Evolutionary conservation across 148 eudicot genomes (phyloP).

Genomic region (Vaccinium vitisidaea): DNA sequence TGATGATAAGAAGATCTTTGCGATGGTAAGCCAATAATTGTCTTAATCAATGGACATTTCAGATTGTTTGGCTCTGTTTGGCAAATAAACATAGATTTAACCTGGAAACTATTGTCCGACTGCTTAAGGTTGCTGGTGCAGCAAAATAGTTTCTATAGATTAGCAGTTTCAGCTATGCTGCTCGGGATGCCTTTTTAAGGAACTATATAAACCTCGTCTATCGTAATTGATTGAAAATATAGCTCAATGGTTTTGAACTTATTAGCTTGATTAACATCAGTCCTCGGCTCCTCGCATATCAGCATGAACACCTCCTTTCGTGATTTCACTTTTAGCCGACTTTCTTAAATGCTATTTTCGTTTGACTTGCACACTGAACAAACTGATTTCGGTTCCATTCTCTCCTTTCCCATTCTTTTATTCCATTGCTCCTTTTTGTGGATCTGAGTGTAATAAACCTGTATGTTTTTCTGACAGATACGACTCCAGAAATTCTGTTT

Average conservation of each 20-base stretch:
- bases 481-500: conserved; percentile 77
- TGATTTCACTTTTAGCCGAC: not conserved
- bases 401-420: not conserved
- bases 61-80: not conserved
- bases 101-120: not conserved
- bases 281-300: not conserved
- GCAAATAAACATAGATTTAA: too few species aligned
- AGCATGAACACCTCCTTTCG: not conserved
- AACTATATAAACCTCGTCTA: not conserved
- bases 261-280: not conserved
- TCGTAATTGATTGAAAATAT: not conserved
- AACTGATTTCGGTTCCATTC: not conserved
- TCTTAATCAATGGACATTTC: too few species aligned
- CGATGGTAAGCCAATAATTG: not conserved
- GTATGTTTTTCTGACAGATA: conserved; percentile 49
- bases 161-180: not conserved
- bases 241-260: not conserved
- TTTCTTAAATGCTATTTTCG: not conserved
- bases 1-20: not conserved
- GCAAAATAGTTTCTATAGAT: not conserved
- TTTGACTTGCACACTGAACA: not conserved
- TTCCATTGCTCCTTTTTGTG: not conserved
- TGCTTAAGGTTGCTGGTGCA: not conserved
- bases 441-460: not conserved
- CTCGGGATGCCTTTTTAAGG: not conserved